Evolutionary conservation across 1,139 yeast genomes (phyloP).

Genomic region (Pichia sp.): DNA sequence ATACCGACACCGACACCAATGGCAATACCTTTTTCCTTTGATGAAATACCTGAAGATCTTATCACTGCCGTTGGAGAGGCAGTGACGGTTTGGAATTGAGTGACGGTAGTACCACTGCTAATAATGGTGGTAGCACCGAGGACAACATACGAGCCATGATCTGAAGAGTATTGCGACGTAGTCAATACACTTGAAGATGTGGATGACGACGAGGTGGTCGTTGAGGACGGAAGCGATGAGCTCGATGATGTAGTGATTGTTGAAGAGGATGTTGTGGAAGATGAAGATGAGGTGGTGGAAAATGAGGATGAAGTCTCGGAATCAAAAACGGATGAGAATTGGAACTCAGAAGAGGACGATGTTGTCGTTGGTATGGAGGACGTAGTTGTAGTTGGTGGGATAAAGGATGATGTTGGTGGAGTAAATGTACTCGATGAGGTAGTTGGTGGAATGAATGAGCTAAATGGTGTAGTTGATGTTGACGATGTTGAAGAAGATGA

Average conservation of each 20-base stretch:
- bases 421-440: conserved; percentile 6
- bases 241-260: conserved; percentile 1
- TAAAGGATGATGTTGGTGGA: conserved; percentile 1
- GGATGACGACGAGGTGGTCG: conserved; percentile 6
- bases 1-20: conserved; percentile 41
- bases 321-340: not conserved
- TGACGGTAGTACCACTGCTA: conserved; percentile 12
- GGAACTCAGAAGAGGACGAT: not conserved
- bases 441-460: conserved; percentile 6
- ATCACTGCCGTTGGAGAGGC: conserved; percentile 12
- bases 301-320: not conserved
- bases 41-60: conserved; percentile 30
- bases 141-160: conserved; percentile 11
- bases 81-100: conserved; percentile 14
- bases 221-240: conserved; percentile 2
- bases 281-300: not conserved
- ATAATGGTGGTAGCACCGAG: conserved; percentile 13
- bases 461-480: conserved; percentile 2
- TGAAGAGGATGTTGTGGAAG: conserved; percentile 3
- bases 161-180: conserved; percentile 7
- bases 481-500: conserved; percentile 3
- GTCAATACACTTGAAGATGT: conserved; percentile 12
- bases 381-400: conserved; percentile 3
- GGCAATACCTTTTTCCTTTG: conserved; percentile 37
- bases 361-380: not conserved